Evolutionary conservation across 1,139 yeast genomes (phyloP), one percentile per base, ranked within the genome.

Genomic region (Yamadazyma pseudoaaseri): DNA sequence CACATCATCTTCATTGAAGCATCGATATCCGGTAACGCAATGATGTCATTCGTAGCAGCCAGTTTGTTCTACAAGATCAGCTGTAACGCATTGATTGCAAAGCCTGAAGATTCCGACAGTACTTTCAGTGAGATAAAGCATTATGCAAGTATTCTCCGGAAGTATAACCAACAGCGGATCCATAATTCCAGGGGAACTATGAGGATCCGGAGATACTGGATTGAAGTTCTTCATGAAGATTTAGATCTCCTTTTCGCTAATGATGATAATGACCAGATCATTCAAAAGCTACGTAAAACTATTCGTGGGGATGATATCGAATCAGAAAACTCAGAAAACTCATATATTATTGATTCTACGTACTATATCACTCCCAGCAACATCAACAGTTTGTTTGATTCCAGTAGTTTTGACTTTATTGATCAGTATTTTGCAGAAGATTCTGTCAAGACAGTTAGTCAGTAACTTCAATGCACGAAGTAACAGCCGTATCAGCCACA

Each of bases 141-240:
- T n/a, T 28, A 13, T 15, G 24, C 35, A 6, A 20, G 20, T n/a
- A n/a, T 16, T 3, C 18, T 40, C 8, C 7, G 20, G 12, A 26
- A 18, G 6, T 20, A 30, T 20, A 42, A 36, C 21, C 35, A 29
- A 12, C 13, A 17, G 15, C 24, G 25, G 20, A 13, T 35, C 3
- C 31, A 20, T 3, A 27, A 16, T 1, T 30, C 41, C 3, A 36
- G 38, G 17, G 45, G 45, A 2, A 42, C 45, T 6, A 22, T 33
- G 28, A 36, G 45, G 28, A 30, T 42, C 8, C 27, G 39, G n/a
- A 20, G 39, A 16, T 34, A 31, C 26, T 42, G 45, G 45, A 27
- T 36, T 4, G 41, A 41, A 20, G 30, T 35, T 5, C 35, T 42
- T 24, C 28, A 33, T 26, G 39, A 41, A 30, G 45, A 42, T 26